Conservation (phyloP, 805 yeast genomes). For the Maudiozyma serrabonitensis region DNA sequence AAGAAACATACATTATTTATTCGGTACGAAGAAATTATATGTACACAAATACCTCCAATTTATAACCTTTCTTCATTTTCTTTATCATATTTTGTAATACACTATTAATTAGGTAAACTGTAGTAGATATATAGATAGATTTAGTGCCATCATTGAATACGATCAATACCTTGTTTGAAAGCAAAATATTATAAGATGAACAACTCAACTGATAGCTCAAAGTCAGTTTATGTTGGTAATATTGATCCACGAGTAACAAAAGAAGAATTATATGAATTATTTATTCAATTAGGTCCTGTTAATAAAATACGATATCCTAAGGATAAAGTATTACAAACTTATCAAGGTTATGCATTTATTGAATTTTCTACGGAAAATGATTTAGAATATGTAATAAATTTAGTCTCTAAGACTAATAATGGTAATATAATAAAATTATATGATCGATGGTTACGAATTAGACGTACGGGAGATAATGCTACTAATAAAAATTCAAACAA, state of each 20-base stretch:
- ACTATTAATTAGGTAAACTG: no score
- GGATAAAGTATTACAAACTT: conserved; percentile 58
- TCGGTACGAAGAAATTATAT: no score
- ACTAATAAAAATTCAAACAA: conserved; percentile 13
- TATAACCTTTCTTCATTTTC: no score
- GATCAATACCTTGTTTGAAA: no score
- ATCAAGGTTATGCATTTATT: conserved; percentile 85
- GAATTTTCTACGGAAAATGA: conserved; percentile 54
- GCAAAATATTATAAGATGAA: no score
- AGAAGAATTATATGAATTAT: conserved; percentile 63
- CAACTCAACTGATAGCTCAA: neutral
- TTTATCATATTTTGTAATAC: no score
- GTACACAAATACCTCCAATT: no score
- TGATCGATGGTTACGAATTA: conserved; percentile 49
- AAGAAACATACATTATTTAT: no score
- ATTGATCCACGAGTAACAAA: conserved; percentile 70
- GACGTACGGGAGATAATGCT: conserved; percentile 13
- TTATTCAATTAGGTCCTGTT: conserved; percentile 78
- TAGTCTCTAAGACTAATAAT: conserved; percentile 40
- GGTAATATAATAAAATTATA: conserved; percentile 34
- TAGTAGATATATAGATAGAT: no score
- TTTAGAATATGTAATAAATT: conserved; percentile 55
- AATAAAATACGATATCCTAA: conserved; percentile 63
- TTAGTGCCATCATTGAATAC: no score
- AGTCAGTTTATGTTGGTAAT: conserved; percentile 70